These are phyloP conservation scores for Thermomucor indicae-seudaticae DNA, from an alignment of 371 early-diverging fungal species.

Conservation along the genomic window DNA sequence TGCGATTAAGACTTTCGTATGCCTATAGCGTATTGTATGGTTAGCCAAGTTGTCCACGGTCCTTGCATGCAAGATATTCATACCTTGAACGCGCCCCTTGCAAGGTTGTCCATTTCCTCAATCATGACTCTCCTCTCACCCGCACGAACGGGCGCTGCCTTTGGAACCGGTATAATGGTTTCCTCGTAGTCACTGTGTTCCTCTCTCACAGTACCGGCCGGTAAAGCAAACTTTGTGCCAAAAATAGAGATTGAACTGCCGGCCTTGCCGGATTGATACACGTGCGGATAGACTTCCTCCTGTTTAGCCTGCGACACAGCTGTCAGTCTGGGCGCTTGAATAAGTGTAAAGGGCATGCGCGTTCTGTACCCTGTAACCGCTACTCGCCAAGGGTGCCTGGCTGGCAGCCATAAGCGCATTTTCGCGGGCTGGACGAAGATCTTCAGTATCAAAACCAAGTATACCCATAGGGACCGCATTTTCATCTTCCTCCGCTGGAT, in stretches of 20 bases:
- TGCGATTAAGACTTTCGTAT: constrained; percentile 87
- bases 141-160: constrained; percentile 50
- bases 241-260: constrained; percentile 52
- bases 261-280: constrained; percentile 51
- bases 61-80: not conserved
- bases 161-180: constrained; percentile 71
- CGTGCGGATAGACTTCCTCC: constrained; percentile 50
- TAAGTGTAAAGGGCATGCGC: too few relatives aligned
- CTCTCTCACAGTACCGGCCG: constrained; percentile 63
- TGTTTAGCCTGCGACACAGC: constrained; percentile 8
- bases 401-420: constrained; percentile 41
- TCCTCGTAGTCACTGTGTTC: constrained; percentile 77
- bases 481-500: constrained; percentile 37
- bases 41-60: not conserved
- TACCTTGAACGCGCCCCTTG: constrained; percentile 75
- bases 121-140: constrained; percentile 62
- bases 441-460: constrained; percentile 50
- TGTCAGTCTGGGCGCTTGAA: too few relatives aligned
- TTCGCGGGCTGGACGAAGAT: constrained; percentile 51
- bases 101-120: constrained; percentile 67
- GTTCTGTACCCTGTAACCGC: constrained; percentile 22
- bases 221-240: constrained; percentile 69
- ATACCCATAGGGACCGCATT: constrained; percentile 47
- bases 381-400: constrained; percentile 36
- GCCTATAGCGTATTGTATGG: constrained; percentile 27